A percentile compares a stretch with the other conserved stretches of the same genome.
These are phyloP conservation scores for Euryodendron excelsum DNA, from an alignment of 148 eudicot species.

Conservation along the genomic window DNA sequence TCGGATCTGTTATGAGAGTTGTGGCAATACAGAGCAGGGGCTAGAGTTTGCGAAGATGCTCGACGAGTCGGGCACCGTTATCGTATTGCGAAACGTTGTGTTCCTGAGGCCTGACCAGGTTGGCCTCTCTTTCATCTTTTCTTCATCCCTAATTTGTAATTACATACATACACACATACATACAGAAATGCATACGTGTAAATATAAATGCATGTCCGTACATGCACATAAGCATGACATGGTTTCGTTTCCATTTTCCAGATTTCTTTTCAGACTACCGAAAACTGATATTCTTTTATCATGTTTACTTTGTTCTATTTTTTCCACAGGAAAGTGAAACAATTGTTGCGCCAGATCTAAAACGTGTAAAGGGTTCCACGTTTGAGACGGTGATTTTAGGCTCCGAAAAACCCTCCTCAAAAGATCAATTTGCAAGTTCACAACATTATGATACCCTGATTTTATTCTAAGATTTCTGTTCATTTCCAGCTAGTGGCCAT, in stretches of 20 bases:
- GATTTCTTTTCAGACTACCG: conserved; percentile 27
- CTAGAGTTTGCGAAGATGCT: conserved; percentile 52
- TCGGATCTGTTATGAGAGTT: conserved; percentile 39
- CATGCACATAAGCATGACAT: background rate
- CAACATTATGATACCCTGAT: background rate
- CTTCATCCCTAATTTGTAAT: background rate
- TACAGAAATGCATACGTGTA: too few relatives aligned
- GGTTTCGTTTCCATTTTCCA: background rate
- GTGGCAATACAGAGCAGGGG: conserved; percentile 47
- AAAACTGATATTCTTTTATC: conserved; percentile 56
- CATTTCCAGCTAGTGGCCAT: background rate
- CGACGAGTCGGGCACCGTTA: conserved; percentile 76
- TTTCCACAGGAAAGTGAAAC: conserved; percentile 64
- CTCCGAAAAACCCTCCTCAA: background rate
- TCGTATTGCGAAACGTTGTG: conserved; percentile 73
- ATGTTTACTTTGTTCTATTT: conserved; percentile 33
- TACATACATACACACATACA: background rate
- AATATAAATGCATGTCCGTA: too few relatives aligned
- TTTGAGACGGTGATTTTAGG: conserved; percentile 37
- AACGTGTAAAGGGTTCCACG: conserved; percentile 21
- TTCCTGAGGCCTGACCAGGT: conserved; percentile 88
- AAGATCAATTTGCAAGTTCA: background rate
- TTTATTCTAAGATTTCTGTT: background rate
- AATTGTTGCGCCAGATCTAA: conserved; percentile 45
- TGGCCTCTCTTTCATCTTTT: conserved; percentile 11